Base-by-base conservation (phyloP, 495 filamentous ascomycete species). In the Penicillium waksmanii region DNA sequence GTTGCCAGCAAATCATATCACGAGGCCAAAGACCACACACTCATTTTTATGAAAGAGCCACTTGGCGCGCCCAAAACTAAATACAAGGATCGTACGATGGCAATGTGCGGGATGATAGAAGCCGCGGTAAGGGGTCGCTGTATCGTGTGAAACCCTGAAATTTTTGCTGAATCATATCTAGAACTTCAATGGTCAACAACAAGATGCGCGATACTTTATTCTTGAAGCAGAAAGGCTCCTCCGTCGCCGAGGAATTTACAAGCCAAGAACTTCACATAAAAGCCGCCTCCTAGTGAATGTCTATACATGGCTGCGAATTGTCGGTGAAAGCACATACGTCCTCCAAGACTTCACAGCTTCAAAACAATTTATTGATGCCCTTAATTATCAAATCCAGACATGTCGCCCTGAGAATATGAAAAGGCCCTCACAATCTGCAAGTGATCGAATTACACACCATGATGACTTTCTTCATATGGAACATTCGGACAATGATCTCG, bases 21-120 rank as follows among this genome's bases (percentile, higher is more conserved):
- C 12, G 35, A 62, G 27, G 69, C 61, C 5, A 66, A 63, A 40
- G 48, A 61, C 23, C 59, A 68, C 35, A 63, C 70, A 17, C 3
- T 19, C 15, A 19, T 19, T 2, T 44, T 19, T 18, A 44, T 44
- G 42, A 44, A 44, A 19, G 42, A 44, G 17, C 42, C n/a, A 6
- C 15, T 44, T 9, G 42, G 42, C 17, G 15, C 10, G 8, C 42
- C 8, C 17, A 44, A 44, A 19, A 17, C 66, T 23, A 74, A 74
- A 33, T 74, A 70, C 35, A 74, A 74, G 38, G 71, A 74, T 31
- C 71, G 72, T 23, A 25, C 70, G 38, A 74, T 74, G 71, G 71
- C 71, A 0, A 58, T 72, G 4, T 70, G 52, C 34, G 65, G 47
- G 23, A 53, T 74, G 61, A 64, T 65, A 0, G 58, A 64, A 44